Evolutionary conservation across 306 rosid genomes (phyloP).

Genomic region (Sindora glabra): DNA sequence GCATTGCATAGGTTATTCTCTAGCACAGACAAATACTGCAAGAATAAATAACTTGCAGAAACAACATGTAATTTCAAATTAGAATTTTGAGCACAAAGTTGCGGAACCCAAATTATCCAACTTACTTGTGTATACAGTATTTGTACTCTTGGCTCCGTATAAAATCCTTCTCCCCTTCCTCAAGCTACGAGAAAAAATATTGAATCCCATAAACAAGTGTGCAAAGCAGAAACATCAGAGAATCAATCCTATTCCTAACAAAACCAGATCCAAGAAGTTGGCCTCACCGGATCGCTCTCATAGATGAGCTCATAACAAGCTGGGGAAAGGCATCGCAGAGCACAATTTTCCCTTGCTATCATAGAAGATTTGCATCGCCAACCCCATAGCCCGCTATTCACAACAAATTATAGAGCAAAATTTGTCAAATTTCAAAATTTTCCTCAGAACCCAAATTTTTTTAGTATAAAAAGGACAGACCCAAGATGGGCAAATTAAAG

Average conservation of each 20-base stretch:
- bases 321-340: conserved; percentile 76
- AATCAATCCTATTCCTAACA: not conserved
- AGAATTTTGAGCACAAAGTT: conserved; percentile 5
- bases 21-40: not conserved
- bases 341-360: conserved; percentile 85
- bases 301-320: conserved; percentile 72
- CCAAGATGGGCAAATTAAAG: not conserved
- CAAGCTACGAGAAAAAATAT: conserved; percentile 51
- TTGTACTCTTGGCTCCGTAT: conserved; percentile 76
- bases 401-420: not conserved
- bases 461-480: not conserved
- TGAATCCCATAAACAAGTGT: not conserved
- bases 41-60: not conserved
- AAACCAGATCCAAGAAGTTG: not conserved
- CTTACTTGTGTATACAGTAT: conserved; percentile 85
- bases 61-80: not conserved
- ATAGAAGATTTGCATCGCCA: conserved; percentile 62
- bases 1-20: no score
- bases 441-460: not conserved
- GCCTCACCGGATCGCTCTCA: conserved; percentile 78
- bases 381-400: conserved; percentile 81
- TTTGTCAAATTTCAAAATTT: not conserved
- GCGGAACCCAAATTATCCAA: not conserved
- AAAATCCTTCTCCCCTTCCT: conserved; percentile 91
- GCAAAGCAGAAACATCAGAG: not conserved